Evolutionary conservation across 2,329 filamentous ascomycete genomes (phyloP).

Genomic region (Botrytis sinoallii): DNA sequence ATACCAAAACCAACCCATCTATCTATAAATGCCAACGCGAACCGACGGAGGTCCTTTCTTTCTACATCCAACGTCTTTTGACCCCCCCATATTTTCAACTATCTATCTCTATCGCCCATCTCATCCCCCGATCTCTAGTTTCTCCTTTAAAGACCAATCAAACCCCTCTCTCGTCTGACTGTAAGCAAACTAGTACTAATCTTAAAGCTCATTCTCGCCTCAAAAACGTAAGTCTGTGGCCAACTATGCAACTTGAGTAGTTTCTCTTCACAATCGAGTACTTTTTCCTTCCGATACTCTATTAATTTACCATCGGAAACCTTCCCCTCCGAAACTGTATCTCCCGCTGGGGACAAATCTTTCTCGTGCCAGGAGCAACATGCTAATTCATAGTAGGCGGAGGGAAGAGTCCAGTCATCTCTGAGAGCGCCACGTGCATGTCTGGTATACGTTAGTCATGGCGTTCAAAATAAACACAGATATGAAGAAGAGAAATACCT

Average conservation of each 20-base stretch:
- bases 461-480: neutral
- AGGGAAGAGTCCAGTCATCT: slow-evolving; percentile 70
- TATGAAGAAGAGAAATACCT: slow-evolving; percentile 43
- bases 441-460: slow-evolving; percentile 39
- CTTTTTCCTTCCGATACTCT: slow-evolving; percentile 50
- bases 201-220: slow-evolving; percentile 71
- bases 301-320: slow-evolving; percentile 64
- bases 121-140: neutral
- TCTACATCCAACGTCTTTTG: neutral
- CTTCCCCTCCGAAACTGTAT: slow-evolving; percentile 46
- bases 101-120: neutral
- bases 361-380: slow-evolving; percentile 75
- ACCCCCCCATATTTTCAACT: neutral
- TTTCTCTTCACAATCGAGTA: slow-evolving; percentile 61
- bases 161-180: slow-evolving; percentile 30
- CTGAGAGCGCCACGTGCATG: slow-evolving; percentile 53
- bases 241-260: slow-evolving; percentile 66
- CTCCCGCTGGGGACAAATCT: slow-evolving; percentile 34
- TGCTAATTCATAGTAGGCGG: slow-evolving; percentile 82
- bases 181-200: slow-evolving; percentile 33
- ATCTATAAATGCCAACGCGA: neutral
- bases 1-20: neutral
- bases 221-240: slow-evolving; percentile 70
- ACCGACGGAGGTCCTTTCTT: neutral
- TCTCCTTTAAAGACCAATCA: slow-evolving; percentile 24